Evolutionary conservation across 345 rosid genomes (phyloP).

Genomic region (Mercurialis annua): DNA sequence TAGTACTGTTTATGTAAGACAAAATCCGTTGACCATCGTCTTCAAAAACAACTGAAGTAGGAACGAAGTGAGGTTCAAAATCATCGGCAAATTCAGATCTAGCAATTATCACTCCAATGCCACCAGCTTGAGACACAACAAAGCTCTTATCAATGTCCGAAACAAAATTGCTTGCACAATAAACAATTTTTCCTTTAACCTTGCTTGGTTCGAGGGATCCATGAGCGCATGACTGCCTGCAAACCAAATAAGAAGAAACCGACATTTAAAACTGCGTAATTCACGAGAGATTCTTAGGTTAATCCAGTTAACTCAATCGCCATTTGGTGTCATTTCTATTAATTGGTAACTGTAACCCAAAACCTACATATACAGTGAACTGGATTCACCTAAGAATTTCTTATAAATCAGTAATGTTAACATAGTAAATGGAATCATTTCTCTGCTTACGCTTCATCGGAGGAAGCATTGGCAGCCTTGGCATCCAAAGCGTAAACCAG

Average conservation of each 20-base stretch:
- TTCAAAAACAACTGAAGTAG: constrained; percentile 12
- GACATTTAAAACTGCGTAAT: no score
- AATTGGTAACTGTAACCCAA: no score
- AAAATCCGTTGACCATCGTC: constrained; percentile 16
- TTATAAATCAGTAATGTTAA: neutral
- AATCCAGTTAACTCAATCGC: no score
- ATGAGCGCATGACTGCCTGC: neutral
- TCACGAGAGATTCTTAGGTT: no score
- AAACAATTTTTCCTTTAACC: constrained; percentile 18
- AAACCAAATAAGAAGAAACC: no score
- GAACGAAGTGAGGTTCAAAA: neutral
- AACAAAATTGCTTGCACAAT: neutral
- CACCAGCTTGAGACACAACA: constrained; percentile 16
- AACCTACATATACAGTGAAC: no score
- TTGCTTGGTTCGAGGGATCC: constrained; percentile 13
- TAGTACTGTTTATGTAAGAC: constrained; percentile 10
- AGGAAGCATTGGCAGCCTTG: constrained; percentile 8
- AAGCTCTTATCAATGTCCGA: neutral
- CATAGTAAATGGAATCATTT: no score
- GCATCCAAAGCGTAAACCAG: constrained; percentile 15
- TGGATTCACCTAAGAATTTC: no score
- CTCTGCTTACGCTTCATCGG: constrained; percentile 5
- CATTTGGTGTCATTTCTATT: no score
- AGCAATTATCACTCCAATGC: constrained; percentile 21
- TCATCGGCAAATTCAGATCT: no score